Evolutionary conservation across 1,139 yeast species (phyloP), one percentile per base, ranked within the genome.

Genomic region (Geotrichum phurueaensis): DNA sequence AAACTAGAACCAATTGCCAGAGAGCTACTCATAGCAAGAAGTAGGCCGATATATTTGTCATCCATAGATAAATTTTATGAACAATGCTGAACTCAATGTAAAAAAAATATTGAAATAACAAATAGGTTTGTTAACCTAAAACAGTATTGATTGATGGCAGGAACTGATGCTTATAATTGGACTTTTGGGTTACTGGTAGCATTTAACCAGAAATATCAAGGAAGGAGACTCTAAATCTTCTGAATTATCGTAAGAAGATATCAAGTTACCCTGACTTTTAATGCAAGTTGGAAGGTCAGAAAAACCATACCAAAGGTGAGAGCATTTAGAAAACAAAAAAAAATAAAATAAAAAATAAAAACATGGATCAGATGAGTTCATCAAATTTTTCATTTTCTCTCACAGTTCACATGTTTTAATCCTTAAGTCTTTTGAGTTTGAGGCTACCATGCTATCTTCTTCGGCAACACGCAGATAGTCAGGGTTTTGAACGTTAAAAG

Each of bases 1-100:
- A 90, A 91, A 49, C 95, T 87, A 3, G 92, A 85, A 39, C 97
- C 97, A 62, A 90, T 91, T 45, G 97, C 97, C 69, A 90, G 77
- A 22, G 96, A 89, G 56, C 95, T 86, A 64, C 91, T 83, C 75
- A 90, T 85, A 63, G 97, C 97, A 67, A 90, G 81, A 12, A 91
- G 94, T 67, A 90, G 82, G 48, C 97, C 97, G 63, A 90, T 87
- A 71, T 89, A 90, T 72, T 91, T 90, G 67, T 90, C 96, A 69
- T 87, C 94, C 33, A 76, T 64, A 10, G n/a, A 10, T 39, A 18
- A n/a, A 18, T 39, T 18, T 39, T n/a, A 15, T n/a, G 47, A 39
- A 39, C 1, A 33, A n/a, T 39, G 47, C 47, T 39, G 18, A 39
- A 33, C 9, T n/a, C 2, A 39, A 39, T 39, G 47, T 39, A 5